These are phyloP conservation scores for Henckelia pumila DNA, from an alignment of 257 asterid genomes.

Conservation along the genomic window DNA sequence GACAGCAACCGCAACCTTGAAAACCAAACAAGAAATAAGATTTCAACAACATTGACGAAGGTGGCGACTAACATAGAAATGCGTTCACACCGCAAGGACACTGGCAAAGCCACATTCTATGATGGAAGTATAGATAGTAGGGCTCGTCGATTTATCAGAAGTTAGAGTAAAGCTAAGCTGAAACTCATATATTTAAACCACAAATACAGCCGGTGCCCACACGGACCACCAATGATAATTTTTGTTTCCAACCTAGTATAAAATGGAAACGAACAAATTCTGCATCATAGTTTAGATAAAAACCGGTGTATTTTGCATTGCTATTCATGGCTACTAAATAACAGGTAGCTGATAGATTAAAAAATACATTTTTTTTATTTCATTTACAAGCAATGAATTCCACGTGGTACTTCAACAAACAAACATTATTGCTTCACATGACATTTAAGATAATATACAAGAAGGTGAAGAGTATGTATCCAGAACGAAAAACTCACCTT, in stretches of 20 bases:
- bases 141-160: neutral
- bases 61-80: neutral
- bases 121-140: too few species aligned
- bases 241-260: neutral
- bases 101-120: neutral
- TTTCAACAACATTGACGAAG: neutral
- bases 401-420: too few species aligned
- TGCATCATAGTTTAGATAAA: neutral
- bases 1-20: conserved; percentile 91
- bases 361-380: too few species aligned
- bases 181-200: neutral
- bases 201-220: neutral
- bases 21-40: conserved; percentile 1
- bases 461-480: neutral
- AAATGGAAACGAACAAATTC: neutral
- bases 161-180: neutral
- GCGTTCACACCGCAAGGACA: neutral
- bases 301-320: neutral
- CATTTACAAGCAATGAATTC: too few species aligned
- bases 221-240: neutral
- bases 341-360: too few species aligned
- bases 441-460: neutral
- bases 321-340: too few species aligned
- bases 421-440: neutral
- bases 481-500: conserved; percentile 51